A percentile compares a stretch with the other conserved stretches of the same genome.
Evolutionary conservation across 139 green algal genomes (phyloP).

Genomic region (Desmodesmus armatus): DNA sequence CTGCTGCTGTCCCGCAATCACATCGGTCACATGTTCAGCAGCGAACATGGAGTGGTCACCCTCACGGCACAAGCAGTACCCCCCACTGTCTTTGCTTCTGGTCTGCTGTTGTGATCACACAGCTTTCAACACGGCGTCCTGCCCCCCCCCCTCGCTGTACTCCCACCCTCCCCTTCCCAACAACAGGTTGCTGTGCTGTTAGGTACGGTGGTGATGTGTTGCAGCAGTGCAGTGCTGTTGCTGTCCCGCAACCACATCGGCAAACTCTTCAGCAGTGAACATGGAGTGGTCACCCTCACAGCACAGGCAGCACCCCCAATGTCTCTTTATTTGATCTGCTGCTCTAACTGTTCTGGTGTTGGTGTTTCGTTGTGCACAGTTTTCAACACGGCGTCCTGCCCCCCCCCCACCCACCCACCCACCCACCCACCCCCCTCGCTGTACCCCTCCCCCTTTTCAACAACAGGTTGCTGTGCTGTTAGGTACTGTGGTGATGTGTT

Average conservation of each 20-base stretch:
- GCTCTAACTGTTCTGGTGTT: background rate
- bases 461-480: conserved; percentile 67
- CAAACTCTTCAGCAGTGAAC: conserved; percentile 50
- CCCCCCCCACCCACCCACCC: too few species aligned
- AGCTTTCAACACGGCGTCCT: too few species aligned
- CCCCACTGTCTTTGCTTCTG: too few species aligned
- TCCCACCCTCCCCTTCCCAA: background rate
- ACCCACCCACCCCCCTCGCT: too few species aligned
- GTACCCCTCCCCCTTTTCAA: background rate
- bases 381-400: too few species aligned
- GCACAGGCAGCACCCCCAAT: conserved; percentile 58
- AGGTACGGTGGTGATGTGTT: conserved; percentile 40
- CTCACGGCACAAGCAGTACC: conserved; percentile 65
- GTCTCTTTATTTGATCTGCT: too few species aligned
- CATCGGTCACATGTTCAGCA: conserved; percentile 46
- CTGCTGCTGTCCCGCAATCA: background rate
- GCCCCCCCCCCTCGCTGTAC: too few species aligned
- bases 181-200: conserved; percentile 67
- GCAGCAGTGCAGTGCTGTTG: conserved; percentile 14
- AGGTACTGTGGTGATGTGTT: conserved; percentile 40
- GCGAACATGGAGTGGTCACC: conserved; percentile 49
- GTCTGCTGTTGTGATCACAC: background rate
- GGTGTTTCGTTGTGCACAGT: background rate
- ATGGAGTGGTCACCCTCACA: conserved; percentile 58
- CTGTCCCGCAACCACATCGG: background rate